Conservation (phyloP, 1,284 basidiomycete genomes). For the Heliocybe sulcata region DNA sequence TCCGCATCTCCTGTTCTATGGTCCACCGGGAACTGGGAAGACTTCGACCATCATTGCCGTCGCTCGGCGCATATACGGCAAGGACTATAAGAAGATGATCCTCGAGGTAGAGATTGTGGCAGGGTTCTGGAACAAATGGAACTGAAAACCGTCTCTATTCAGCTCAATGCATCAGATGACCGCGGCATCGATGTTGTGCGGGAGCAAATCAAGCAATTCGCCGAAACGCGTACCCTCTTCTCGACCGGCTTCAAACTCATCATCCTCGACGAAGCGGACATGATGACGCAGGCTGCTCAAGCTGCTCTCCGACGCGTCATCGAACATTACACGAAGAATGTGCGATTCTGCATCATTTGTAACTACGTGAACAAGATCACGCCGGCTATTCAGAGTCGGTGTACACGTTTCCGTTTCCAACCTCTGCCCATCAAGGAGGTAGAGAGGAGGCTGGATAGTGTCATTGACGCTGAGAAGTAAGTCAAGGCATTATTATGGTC, state of each 20-base stretch:
- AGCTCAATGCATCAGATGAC: conserved; percentile 97
- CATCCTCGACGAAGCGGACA: conserved; percentile 97
- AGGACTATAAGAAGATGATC: conserved; percentile 81
- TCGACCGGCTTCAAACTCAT: conserved; percentile 96
- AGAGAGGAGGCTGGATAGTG: conserved; percentile 72
- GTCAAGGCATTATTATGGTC: conserved; percentile 17
- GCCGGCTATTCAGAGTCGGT: conserved; percentile 97
- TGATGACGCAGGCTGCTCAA: conserved; percentile 99
- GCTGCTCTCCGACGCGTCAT: conserved; percentile 95
- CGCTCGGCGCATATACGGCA: conserved; percentile 88
- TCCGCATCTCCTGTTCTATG: conserved; percentile 96
- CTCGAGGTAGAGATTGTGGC: conserved; percentile 63
- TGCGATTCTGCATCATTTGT: conserved; percentile 99
- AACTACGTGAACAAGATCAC: conserved; percentile 99
- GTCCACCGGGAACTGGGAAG: conserved; percentile 97
- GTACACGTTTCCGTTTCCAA: conserved; percentile 97
- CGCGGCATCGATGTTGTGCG: conserved; percentile 97
- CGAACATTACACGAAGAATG: conserved; percentile 98
- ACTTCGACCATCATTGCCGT: conserved; percentile 98
- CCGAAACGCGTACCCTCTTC: conserved; percentile 89
- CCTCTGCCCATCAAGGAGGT: conserved; percentile 86
- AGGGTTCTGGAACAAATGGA: too few relatives aligned
- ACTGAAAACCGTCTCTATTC: too few relatives aligned
- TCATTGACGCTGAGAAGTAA: conserved; percentile 84
- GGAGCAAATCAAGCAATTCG: conserved; percentile 98